These are phyloP conservation scores for Saturnispora hagleri DNA, from an alignment of 805 yeast genomes.

Conservation along the genomic window DNA sequence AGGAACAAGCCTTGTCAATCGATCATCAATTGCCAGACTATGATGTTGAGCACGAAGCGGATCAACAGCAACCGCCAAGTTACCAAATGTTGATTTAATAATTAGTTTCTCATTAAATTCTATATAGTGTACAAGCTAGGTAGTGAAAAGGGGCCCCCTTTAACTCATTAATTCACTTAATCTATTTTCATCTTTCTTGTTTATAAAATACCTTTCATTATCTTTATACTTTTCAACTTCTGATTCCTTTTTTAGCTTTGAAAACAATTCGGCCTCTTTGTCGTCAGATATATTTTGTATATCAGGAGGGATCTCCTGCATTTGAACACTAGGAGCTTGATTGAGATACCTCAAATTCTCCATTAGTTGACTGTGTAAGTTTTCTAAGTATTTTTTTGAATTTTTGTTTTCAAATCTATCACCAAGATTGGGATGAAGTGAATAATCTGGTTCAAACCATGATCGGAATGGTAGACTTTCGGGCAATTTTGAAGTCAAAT, in stretches of 20 bases:
- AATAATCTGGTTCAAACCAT: conserved; percentile 85
- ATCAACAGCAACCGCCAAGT: conserved; percentile 1
- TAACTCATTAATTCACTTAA: conserved; percentile 24
- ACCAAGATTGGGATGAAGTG: conserved; percentile 76
- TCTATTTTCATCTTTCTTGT: conserved; percentile 32
- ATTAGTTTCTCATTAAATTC: not conserved
- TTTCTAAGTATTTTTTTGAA: conserved; percentile 72
- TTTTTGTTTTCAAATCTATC: conserved; percentile 81
- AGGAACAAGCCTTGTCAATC: not conserved
- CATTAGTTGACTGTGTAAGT: conserved; percentile 61
- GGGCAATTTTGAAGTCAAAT: conserved; percentile 70
- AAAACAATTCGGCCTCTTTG: conserved; percentile 33
- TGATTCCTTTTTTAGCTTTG: conserved; percentile 29
- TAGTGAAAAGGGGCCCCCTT: not conserved
- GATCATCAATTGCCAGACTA: not conserved
- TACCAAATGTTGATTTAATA: not conserved
- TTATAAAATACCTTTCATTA: conserved; percentile 30
- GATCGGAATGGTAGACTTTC: conserved; percentile 64
- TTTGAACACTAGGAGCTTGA: conserved; percentile 91
- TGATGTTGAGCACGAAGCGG: not conserved
- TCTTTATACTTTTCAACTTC: conserved; percentile 27
- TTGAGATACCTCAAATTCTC: conserved; percentile 76
- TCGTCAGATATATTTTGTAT: conserved; percentile 35
- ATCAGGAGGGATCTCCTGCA: conserved; percentile 81
- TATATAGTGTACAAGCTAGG: not conserved